Percentiles rank a stretch among this genome's conserved stretches.
Conservation (phyloP, 345 rosid species). For the Eutrema heterophyllum region DNA sequence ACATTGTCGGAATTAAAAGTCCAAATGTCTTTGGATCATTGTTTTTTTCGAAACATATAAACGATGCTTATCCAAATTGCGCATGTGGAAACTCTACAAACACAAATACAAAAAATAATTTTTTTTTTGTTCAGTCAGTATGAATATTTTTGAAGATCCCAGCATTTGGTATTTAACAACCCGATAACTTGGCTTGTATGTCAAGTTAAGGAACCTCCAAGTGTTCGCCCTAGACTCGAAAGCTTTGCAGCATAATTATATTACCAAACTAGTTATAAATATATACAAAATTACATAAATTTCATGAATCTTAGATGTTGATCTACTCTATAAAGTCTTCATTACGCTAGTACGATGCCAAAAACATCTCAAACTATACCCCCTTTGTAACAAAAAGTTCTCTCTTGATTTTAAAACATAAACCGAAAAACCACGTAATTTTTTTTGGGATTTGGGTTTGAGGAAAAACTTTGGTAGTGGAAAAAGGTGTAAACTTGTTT, state of each 20-base stretch:
- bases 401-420: background rate
- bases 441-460: background rate
- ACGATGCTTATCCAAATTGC: too few relatives aligned
- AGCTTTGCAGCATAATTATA: background rate
- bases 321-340: slow-evolving; percentile 12
- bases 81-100: too few relatives aligned
- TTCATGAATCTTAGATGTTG: slow-evolving; percentile 4
- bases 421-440: background rate
- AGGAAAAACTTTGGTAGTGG: background rate
- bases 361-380: slow-evolving; percentile 5
- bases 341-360: background rate
- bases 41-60: background rate
- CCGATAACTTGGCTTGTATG: background rate
- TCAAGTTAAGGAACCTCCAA: background rate
- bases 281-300: slow-evolving; percentile 9
- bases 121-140: too few relatives aligned
- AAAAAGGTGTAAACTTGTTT: slow-evolving; percentile 3
- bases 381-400: slow-evolving; percentile 1
- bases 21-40: background rate
- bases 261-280: slow-evolving; percentile 15
- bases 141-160: too few relatives aligned
- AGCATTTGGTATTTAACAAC: background rate
- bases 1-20: background rate
- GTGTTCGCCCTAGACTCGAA: slow-evolving; percentile 8
- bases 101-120: too few relatives aligned